phyloP scores from a whole-genome alignment of 2,329 filamentous ascomycete species.

The Beauveria brongniartii region DNA sequence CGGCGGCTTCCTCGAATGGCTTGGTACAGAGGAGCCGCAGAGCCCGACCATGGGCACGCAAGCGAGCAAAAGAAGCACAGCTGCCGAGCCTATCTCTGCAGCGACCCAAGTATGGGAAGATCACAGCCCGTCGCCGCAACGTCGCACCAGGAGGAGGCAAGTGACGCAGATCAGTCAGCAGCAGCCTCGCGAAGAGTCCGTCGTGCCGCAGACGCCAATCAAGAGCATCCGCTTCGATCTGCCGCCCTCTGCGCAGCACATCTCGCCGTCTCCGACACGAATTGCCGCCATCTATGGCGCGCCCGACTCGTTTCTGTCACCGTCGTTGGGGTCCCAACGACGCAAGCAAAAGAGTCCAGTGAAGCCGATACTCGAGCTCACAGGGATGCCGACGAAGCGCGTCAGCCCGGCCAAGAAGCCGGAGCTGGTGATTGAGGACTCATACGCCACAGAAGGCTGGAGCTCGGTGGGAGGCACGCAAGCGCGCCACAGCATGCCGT shows the following conservation, averaged over 20 bases:
- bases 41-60: constrained; percentile 18
- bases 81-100: background rate
- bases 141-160: constrained; percentile 13
- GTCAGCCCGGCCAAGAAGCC: constrained; percentile 15
- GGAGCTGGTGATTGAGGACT: constrained; percentile 37
- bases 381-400: constrained; percentile 15
- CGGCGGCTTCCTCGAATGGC: constrained; percentile 26
- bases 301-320: constrained; percentile 26
- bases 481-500: constrained; percentile 7
- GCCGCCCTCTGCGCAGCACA: constrained; percentile 32
- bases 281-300: constrained; percentile 31
- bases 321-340: constrained; percentile 25
- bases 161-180: background rate
- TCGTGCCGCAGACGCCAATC: constrained; percentile 36
- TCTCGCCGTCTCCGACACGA: constrained; percentile 34
- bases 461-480: constrained; percentile 19
- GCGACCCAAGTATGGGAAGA: constrained; percentile 9
- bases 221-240: constrained; percentile 31
- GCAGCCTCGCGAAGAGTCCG: constrained; percentile 22
- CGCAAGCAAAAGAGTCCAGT: constrained; percentile 20
- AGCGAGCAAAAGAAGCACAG: background rate
- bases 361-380: constrained; percentile 13
- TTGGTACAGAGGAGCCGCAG: constrained; percentile 17
- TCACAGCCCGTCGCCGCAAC: constrained; percentile 14
- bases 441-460: constrained; percentile 32